Conservation (phyloP, 306 rosid species). For the Ormosia semicastrata region DNA sequence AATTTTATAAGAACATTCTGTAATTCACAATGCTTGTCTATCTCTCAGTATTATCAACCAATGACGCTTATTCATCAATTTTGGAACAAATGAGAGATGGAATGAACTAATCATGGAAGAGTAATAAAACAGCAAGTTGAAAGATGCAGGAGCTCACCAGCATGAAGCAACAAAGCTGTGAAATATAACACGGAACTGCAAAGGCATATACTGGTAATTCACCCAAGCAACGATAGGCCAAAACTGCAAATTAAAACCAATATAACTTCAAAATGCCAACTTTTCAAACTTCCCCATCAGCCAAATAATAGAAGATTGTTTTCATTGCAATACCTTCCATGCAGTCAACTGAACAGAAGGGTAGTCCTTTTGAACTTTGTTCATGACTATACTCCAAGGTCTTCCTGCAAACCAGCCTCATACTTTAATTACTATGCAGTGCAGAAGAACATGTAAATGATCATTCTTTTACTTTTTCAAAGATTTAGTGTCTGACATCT, state of each 20-base stretch:
- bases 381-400: constrained; percentile 60
- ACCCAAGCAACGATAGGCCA: constrained; percentile 96
- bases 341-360: constrained; percentile 82
- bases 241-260: constrained; percentile 54
- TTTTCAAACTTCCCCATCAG: not conserved
- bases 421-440: constrained; percentile 12
- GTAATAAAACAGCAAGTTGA: not conserved
- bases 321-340: constrained; percentile 71
- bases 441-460: not conserved
- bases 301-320: constrained; percentile 5
- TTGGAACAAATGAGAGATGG: not conserved
- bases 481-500: not conserved
- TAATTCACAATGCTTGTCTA: not conserved
- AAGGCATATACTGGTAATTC: constrained; percentile 91
- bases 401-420: constrained; percentile 57
- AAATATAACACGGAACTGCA: constrained; percentile 80
- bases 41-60: not conserved
- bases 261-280: constrained; percentile 8
- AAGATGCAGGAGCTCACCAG: constrained; percentile 58
- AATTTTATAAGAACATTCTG: not conserved
- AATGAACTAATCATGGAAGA: not conserved
- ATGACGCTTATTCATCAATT: not conserved
- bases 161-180: constrained; percentile 71
- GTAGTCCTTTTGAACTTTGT: constrained; percentile 67
- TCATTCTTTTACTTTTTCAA: not conserved